phyloP scores from a whole-genome alignment of 768 basidiomycete genomes.

The Psilocybe tampanensis region DNA sequence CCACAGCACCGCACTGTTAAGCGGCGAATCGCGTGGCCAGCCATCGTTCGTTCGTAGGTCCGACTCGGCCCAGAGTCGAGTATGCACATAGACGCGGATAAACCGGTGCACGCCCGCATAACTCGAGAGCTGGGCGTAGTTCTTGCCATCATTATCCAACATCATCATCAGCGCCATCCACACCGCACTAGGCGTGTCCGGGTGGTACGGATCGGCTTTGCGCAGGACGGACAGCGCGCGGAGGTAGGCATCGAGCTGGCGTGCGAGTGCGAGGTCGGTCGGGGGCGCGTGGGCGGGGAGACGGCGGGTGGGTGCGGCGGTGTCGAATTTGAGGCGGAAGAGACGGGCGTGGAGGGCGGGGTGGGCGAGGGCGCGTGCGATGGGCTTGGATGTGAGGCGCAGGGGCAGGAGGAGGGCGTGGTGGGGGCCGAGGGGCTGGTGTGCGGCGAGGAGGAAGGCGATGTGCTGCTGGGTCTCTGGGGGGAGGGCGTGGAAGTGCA shows the following conservation, averaged over 20 bases:
- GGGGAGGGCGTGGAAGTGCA: conserved; percentile 33
- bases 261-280: conserved; percentile 30
- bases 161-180: conserved; percentile 57
- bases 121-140: conserved; percentile 54
- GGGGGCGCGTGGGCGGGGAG: conserved; percentile 32
- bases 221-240: conserved; percentile 42
- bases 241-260: conserved; percentile 40
- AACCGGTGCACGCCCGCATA: conserved; percentile 50
- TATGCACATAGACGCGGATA: conserved; percentile 45
- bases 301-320: conserved; percentile 51
- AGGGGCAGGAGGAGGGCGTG: conserved; percentile 47
- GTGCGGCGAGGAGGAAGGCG: conserved; percentile 47
- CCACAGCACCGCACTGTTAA: conserved; percentile 61
- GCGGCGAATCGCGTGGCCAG: conserved; percentile 57
- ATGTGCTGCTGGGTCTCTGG: conserved; percentile 53
- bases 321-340: conserved; percentile 61
- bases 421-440: conserved; percentile 48
- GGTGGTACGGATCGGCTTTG: conserved; percentile 20
- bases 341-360: conserved; percentile 53
- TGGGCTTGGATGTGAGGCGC: conserved; percentile 40
- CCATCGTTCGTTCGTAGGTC: conserved; percentile 35
- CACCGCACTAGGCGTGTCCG: conserved; percentile 39
- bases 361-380: conserved; percentile 38
- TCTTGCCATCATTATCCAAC: conserved; percentile 70
- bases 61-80: conserved; percentile 43